Percentiles rank a stretch among this genome's conserved stretches.
These are phyloP conservation scores for Myxozyma monticola DNA, from an alignment of 805 yeast species.

Conservation along the genomic window DNA sequence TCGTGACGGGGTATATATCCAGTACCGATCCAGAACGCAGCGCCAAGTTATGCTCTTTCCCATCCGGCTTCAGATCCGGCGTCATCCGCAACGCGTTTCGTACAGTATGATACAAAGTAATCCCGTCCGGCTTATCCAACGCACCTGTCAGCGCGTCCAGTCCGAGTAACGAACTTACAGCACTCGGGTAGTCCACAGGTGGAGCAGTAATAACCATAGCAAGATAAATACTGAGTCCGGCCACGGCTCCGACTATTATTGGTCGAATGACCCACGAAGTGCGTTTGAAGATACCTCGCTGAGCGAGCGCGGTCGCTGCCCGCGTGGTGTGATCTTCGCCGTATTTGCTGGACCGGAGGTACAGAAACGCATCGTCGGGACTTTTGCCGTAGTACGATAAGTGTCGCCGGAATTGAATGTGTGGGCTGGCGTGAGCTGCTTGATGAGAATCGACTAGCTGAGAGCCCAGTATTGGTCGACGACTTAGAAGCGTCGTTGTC, in stretches of 20 bases:
- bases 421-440: no score
- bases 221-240: not conserved
- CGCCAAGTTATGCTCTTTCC: not conserved
- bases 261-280: not conserved
- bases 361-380: constrained; percentile 4
- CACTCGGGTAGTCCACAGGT: not conserved
- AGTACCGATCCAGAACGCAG: no score
- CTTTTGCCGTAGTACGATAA: constrained; percentile 8
- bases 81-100: not conserved
- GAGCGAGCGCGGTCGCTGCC: not conserved
- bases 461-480: no score
- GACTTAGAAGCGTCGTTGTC: no score
- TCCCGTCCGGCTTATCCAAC: not conserved
- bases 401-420: no score
- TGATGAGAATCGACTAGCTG: no score
- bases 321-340: not conserved
- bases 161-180: not conserved
- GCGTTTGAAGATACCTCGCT: not conserved
- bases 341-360: not conserved
- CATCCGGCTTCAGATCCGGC: not conserved
- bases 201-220: not conserved
- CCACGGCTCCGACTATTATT: not conserved
- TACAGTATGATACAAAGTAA: not conserved
- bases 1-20: constrained; percentile 2
- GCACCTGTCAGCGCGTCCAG: not conserved